Base-by-base conservation (phyloP, 352 stramenopile genomes). In the Phytophthora citrophthora region DNA sequence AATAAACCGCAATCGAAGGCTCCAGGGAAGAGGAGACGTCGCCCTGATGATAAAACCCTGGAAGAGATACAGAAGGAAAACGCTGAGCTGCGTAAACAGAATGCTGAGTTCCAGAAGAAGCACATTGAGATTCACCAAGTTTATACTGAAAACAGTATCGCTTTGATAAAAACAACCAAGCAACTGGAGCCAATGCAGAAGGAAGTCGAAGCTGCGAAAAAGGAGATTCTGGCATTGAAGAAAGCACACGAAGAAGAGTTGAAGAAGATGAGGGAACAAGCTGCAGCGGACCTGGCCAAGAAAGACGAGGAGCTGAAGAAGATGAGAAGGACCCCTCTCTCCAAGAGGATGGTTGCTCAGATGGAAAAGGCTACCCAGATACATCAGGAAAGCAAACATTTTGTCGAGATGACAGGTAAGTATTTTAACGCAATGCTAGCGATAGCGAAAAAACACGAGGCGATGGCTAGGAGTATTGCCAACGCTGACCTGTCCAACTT, bases 11-110 rank as follows among this genome's bases (percentile, higher is more conserved):
- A 54, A 5, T 15, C 48, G 0, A 57, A 24, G 15, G 45, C 57
- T 43, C 31, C 57, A 24, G 69, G 64, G 3, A 76, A 71, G 39
- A 70, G 47, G 26, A 40, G 65, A 1, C 56, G 43, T 2, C 56
- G 49, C 1, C 3, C 16, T 4, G 61, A 69, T 4, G 48, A 50
- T 11, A 41, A 36, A n/a, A 51, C 48, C 34, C 50, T 5, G 57
- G 70, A 11, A 68, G 56, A 23, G 59, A 1, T 12, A 12, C 29
- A 34, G 29, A 34, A 34, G 29, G 29, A 34, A 9, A 12, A 12
- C 29, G 8, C 8, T 1, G 29, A 34, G 29, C 27, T 31, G 6
- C 27, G 27, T 31, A 31, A 31, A 7, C 27, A 31, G 27, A 9
- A 31, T 7, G 27, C 27, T 6, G 24, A 52, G 2, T 10, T 72